These are phyloP conservation scores for Fusarium sp. DNA, from an alignment of 2,329 filamentous ascomycete species.

Conservation along the genomic window DNA sequence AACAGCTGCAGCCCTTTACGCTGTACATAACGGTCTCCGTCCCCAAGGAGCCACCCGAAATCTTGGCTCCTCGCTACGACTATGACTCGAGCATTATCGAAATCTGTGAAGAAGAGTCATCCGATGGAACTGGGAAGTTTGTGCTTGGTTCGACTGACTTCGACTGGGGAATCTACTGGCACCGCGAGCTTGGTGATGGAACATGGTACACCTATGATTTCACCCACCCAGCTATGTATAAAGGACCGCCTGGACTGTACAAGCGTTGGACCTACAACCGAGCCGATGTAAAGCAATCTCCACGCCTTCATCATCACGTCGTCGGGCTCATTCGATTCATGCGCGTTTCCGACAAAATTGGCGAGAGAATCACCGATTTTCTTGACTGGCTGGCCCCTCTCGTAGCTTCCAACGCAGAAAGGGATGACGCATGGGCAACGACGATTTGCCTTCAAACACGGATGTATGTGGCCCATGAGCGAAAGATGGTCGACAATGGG, in stretches of 20 bases:
- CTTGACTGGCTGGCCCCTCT: slow-evolving; percentile 51
- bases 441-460: slow-evolving; percentile 48
- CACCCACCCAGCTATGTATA: not conserved
- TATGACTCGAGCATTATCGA: slow-evolving; percentile 18
- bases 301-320: slow-evolving; percentile 47
- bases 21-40: slow-evolving; percentile 47
- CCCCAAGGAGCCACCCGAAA: slow-evolving; percentile 20
- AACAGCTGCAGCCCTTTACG: slow-evolving; percentile 40
- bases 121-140: slow-evolving; percentile 39
- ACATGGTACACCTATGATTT: slow-evolving; percentile 46
- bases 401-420: slow-evolving; percentile 40
- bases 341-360: slow-evolving; percentile 33
- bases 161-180: slow-evolving; percentile 55
- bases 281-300: slow-evolving; percentile 41
- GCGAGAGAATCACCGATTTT: slow-evolving; percentile 45
- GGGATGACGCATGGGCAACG: slow-evolving; percentile 50
- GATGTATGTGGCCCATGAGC: slow-evolving; percentile 40
- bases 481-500: slow-evolving; percentile 15
- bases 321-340: slow-evolving; percentile 51
- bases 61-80: slow-evolving; percentile 25
- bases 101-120: slow-evolving; percentile 14
- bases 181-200: slow-evolving; percentile 45
- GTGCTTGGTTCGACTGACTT: slow-evolving; percentile 49
- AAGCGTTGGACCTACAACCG: slow-evolving; percentile 39
- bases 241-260: slow-evolving; percentile 20